Evolutionary conservation across 176 grass and related monocot species (phyloP).

Genomic region (Chloris gayana): DNA sequence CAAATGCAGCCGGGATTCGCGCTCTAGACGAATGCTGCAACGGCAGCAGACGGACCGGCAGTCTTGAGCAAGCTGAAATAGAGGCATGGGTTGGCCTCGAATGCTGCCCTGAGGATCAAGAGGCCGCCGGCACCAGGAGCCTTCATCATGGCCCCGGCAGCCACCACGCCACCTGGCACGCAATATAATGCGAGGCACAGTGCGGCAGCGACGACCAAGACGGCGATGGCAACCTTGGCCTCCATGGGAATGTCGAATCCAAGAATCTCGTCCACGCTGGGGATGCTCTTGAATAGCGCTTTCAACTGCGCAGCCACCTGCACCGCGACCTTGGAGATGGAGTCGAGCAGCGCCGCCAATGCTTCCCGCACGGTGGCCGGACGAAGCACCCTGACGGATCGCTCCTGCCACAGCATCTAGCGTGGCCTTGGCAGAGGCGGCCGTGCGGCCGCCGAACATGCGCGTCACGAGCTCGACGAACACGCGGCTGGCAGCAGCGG

Average conservation of each 20-base stretch:
- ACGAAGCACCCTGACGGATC: not conserved
- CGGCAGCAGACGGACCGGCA: not conserved
- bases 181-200: not conserved
- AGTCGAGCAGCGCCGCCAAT: not conserved
- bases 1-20: too few relatives aligned
- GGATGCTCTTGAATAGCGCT: not conserved
- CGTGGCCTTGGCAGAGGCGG: not conserved
- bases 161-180: not conserved
- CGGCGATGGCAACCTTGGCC: not conserved
- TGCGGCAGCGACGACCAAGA: not conserved
- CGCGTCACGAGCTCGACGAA: not conserved
- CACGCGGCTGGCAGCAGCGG: not conserved
- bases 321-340: not conserved
- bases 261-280: not conserved
- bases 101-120: not conserved
- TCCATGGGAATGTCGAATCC: not conserved
- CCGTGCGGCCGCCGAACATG: not conserved
- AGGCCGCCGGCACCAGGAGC: not conserved
- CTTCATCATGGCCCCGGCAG: not conserved
- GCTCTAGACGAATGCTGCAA: not conserved
- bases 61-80: not conserved
- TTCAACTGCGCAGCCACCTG: not conserved
- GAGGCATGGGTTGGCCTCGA: not conserved
- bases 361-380: not conserved
- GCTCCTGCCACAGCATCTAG: not conserved